Evolutionary conservation across 176 grass and related monocot species (phyloP).

Genomic region (Oryza longistaminata): DNA sequence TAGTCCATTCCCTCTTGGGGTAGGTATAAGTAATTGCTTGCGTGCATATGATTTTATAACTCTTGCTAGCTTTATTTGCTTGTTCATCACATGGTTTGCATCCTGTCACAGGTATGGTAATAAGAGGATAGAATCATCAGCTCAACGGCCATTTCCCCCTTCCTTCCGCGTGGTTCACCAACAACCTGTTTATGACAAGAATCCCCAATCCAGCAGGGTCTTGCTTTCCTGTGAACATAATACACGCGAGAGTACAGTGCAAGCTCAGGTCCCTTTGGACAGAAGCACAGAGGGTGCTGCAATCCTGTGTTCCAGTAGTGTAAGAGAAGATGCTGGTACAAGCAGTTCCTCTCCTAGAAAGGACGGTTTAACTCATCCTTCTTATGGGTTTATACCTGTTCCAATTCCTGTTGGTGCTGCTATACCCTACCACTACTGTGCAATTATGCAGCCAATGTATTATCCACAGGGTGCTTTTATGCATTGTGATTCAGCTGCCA

Average conservation of each 20-base stretch:
- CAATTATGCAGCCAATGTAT: conserved; percentile 70
- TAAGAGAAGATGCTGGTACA: conserved; percentile 51
- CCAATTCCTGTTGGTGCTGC: conserved; percentile 59
- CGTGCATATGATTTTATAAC: conserved; percentile 14
- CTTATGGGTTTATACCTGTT: conserved; percentile 74
- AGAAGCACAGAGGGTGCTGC: conserved; percentile 39
- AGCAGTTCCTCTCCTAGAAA: conserved; percentile 49
- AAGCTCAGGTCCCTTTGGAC: conserved; percentile 42
- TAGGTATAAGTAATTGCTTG: conserved; percentile 13
- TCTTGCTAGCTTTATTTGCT: conserved; percentile 21
- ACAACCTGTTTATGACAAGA: conserved; percentile 51
- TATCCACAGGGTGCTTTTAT: conserved; percentile 51
- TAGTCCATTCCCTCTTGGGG: background rate
- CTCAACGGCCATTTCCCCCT: conserved; percentile 40
- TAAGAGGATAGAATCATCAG: conserved; percentile 57
- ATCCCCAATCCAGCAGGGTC: conserved; percentile 30
- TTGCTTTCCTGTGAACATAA: conserved; percentile 35
- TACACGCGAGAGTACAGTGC: conserved; percentile 36
- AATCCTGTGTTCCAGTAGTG: conserved; percentile 43
- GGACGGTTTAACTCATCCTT: conserved; percentile 43
- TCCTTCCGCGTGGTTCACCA: conserved; percentile 26
- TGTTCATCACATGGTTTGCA: conserved; percentile 27
- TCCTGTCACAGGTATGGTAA: conserved; percentile 71
- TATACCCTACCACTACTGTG: conserved; percentile 67
- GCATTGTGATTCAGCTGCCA: conserved; percentile 46